Conservation (phyloP, 306 rosid species). For the Trifolium dubium region DNA sequence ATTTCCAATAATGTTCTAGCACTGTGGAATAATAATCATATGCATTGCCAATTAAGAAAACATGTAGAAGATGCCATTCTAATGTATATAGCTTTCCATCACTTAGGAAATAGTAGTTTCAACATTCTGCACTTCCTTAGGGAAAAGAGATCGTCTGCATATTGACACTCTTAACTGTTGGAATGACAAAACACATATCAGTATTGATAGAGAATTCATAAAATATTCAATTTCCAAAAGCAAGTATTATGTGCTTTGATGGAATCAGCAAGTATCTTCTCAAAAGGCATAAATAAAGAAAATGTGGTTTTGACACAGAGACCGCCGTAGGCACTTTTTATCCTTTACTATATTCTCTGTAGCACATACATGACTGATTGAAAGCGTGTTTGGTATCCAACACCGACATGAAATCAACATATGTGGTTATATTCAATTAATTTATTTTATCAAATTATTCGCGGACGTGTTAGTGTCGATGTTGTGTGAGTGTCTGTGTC, state of each 20-base stretch:
- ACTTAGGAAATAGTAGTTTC: not conserved
- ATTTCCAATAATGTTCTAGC: not conserved
- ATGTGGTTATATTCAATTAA: no score
- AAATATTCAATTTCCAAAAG: not conserved
- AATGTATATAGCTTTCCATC: no score
- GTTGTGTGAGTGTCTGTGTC: no score
- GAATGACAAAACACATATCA: not conserved
- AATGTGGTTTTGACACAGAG: not conserved
- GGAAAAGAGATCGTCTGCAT: not conserved
- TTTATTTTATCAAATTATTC: no score
- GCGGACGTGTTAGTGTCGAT: no score
- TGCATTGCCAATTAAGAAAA: not conserved
- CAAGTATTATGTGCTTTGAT: not conserved
- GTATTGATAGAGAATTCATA: not conserved
- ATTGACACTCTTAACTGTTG: not conserved
- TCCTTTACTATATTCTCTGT: not conserved
- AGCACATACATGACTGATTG: no score
- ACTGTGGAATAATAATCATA: not conserved
- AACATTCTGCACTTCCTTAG: not conserved
- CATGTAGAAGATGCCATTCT: no score
- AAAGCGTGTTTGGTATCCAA: no score
- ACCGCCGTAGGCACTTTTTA: no score
- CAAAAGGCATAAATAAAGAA: no score
- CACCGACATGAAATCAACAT: no score
- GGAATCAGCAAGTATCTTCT: not conserved